These are phyloP conservation scores for Earliella scabrosa DNA, from an alignment of 1,284 basidiomycete genomes.

Conservation along the genomic window DNA sequence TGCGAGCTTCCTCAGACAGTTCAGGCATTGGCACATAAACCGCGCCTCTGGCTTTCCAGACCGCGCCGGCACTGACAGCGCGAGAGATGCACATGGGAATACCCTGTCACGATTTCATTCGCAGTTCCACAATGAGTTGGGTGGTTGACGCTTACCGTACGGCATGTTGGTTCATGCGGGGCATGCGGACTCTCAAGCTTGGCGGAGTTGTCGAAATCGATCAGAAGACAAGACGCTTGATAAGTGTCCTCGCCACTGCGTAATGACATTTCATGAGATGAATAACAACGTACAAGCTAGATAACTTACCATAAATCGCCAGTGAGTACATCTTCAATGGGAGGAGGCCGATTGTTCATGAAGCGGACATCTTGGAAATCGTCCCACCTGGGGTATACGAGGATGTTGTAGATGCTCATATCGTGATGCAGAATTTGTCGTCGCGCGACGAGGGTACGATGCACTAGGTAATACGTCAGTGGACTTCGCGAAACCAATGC, in stretches of 20 bases:
- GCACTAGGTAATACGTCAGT: neutral
- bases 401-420: conserved; percentile 10
- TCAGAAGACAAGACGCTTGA: neutral
- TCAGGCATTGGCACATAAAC: no score
- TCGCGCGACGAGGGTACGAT: neutral
- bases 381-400: conserved; percentile 9
- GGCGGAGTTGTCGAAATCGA: neutral
- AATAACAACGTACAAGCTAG: neutral
- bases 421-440: conserved; percentile 7
- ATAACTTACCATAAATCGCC: no score
- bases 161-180: neutral
- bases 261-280: neutral
- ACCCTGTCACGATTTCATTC: conserved; percentile 1
- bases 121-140: neutral
- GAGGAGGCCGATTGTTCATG: neutral
- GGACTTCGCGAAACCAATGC: neutral
- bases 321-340: neutral
- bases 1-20: no score
- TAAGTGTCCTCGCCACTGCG: neutral
- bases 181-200: no score
- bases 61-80: neutral
- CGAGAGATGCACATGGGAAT: conserved; percentile 16
- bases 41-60: neutral
- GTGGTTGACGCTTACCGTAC: neutral
- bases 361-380: neutral